Evolutionary conservation across 495 filamentous ascomycete species (phyloP), one percentile per base, ranked within the genome.

Genomic region (Staphylotrichum tortipilum): DNA sequence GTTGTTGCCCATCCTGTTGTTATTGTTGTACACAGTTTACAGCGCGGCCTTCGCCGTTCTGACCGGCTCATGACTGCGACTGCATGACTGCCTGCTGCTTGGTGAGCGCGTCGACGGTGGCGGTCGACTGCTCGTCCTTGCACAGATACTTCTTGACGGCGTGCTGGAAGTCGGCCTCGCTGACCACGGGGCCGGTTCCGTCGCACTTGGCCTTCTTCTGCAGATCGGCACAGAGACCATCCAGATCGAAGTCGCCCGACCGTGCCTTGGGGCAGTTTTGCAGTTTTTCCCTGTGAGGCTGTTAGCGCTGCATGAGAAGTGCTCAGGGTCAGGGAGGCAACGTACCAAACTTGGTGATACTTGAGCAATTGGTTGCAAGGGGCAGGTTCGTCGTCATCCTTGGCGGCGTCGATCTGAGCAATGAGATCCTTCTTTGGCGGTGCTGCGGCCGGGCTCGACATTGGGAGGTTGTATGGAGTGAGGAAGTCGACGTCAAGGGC

Each of bases 171-270:
- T 96, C 89, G 35, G 80, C 81, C 68, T 95, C 79, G 56, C 88
- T 84, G 41, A 98, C 85, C 19, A 96, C 88, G n/a, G 91, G 86
- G 23, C 92, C 91, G 22, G 76, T 80, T 60, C 94, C 92, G 2
- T 89, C 94, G 63, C 94, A 99, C 63, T 90, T 90, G 38, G 94
- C 94, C 70, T 99, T 99, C 59, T 85, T 84, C 49, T 89, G 84
- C n/a, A 99, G 78, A 54, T 99, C 89, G 6, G 84, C 81, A 68
- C 94, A 99, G 11, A 99, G 77, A 46, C 80, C 78, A 62, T 99
- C 94, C 56, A 99, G 84, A 56, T 99, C 92, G 52, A 95, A 80
- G 54, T 91, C 86, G 56, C 89, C 90, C 40, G 78, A 83, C 57
- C 85, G 84, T 61, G 92, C 92, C 60, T 83, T 88, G 42, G 89